A percentile compares a stretch with the other conserved stretches of the same genome.
Evolutionary conservation across 75 land plant species (phyloP).

Genomic region (Chamaecyparis obtusa): DNA sequence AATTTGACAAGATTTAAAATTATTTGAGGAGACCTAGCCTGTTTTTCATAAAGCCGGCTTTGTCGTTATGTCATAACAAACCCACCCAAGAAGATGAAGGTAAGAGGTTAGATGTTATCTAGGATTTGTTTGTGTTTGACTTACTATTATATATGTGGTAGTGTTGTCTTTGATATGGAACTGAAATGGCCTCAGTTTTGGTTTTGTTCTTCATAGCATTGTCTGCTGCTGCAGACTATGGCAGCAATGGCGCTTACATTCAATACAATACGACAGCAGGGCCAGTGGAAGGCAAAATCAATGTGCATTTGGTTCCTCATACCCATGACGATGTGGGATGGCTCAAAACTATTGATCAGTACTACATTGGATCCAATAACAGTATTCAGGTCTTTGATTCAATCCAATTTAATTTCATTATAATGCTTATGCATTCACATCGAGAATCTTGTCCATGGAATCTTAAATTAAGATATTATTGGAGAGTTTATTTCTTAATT

Average conservation of each 20-base stretch:
- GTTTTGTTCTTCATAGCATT: neutral
- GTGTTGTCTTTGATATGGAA: neutral
- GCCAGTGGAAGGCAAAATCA: conserved; percentile 57
- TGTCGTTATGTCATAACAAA: neutral
- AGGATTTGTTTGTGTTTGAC: neutral
- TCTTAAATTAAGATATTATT: no score
- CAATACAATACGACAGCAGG: conserved; percentile 61
- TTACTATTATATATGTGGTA: neutral
- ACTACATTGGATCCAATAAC: conserved; percentile 77
- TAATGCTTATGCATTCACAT: neutral
- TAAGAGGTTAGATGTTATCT: neutral
- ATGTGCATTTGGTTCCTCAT: conserved; percentile 85
- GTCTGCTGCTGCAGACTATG: neutral
- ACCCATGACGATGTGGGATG: conserved; percentile 87
- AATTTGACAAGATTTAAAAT: neutral
- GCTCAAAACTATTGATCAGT: conserved; percentile 88
- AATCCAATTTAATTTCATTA: neutral
- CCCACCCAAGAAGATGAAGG: neutral
- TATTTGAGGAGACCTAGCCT: neutral
- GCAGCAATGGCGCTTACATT: neutral
- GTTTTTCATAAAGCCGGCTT: neutral
- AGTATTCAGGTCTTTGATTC: conserved; percentile 55
- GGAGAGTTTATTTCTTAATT: neutral
- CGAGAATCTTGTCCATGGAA: neutral
- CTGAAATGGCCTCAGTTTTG: neutral